Base-by-base conservation (phyloP, 169 alveolate species). In the Cryptosporidium andersoni region DNA sequence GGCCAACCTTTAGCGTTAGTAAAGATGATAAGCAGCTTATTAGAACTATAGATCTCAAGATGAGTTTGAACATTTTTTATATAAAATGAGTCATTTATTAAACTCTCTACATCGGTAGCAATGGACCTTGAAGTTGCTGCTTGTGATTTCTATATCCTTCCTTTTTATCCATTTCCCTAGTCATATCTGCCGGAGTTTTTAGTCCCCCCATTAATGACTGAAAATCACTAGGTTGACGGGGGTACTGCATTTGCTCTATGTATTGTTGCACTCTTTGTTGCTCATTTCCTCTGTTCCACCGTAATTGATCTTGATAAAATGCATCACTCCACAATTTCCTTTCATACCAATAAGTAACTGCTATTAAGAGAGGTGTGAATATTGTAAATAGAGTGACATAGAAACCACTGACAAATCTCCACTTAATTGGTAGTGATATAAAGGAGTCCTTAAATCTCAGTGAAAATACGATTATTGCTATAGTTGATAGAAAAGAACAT, bases 291-390 rank as follows among this genome's bases (percentile, higher is more conserved):
- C 39, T 7, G 43, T 55, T 60, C 85, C 85, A 74, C 14, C 49
- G 85, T 12, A 74, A 68, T 51, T 68, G 55, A 58, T 74, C 85
- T 39, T 74, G 85, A 34, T 74, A 66, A 43, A 74, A 74, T 6
- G 14, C 7, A 51, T 74, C 60, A 48, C 60, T 66, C 85, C 85
- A 74, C 55, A 74, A 16, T n/a, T 58, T 62, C 0, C 68, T 68
- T 58, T 74, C 85, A 56, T 74, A 56, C 85, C 74, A 74, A 42
- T 74, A 74, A 1, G 85, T 74, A 34, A 25, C 8, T 16, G 85
- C 55, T 34, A 74, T 42, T 7, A 66, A 66, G 3, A 58, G 11
- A 8, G 85, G 85, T 9, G 60, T 43, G 14, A 74, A n/a, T 14
- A 55, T 55, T 34, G 49, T 63, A 36, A 74, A 58, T 56, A 58